Base-by-base conservation (phyloP, 805 yeast genomes). In the Lachancea sp. region DNA sequence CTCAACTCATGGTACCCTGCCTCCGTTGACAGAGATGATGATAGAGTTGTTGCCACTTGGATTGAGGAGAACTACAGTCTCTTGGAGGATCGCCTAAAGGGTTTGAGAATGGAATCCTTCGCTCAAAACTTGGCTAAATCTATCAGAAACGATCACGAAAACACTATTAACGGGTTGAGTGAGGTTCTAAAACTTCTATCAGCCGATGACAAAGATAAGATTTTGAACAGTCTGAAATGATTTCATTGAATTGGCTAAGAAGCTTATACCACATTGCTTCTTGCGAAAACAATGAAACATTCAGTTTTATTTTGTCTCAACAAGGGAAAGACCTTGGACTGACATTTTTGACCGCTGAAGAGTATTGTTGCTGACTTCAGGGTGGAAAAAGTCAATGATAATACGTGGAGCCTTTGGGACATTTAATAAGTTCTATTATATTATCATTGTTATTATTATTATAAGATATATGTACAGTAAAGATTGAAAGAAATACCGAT, bases 1-100 rank as follows among this genome's bases (percentile, higher is more conserved):
- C 72, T 90, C 59, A 85, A 83, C 75, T 80, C 95, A 43, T 85
- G 95, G 90, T 82, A 80, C 69, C 87, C 95, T 44, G 67, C 78
- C 10, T 72, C 81, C 36, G 75, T 84, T 49, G 82, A 85, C 56
- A 72, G 71, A 49, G 83, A 81, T 11, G 73, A 84, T 55, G 97
- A 91, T 65, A 73, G 74, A 59, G 84, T 75, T 29, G 91, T 89
- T 51, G 87, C 93, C 48, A 73, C 72, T 49, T 90, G 90, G 89
- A 82, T 88, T 56, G 96, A 88, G 67, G 81, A 79, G 54, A 81
- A 85, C 67, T 89, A 81, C 60, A 71, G 73, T 45, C 62, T 73
- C 46, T 72, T 87, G 49, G 83, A 83, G 49, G 69, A 74, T 41
- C 72, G 72, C 54, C 72, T 85, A 56, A 81, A 74, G 59, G 76